Conservation (phyloP, 2,329 filamentous ascomycete species). For the Alternaria postmessia region DNA sequence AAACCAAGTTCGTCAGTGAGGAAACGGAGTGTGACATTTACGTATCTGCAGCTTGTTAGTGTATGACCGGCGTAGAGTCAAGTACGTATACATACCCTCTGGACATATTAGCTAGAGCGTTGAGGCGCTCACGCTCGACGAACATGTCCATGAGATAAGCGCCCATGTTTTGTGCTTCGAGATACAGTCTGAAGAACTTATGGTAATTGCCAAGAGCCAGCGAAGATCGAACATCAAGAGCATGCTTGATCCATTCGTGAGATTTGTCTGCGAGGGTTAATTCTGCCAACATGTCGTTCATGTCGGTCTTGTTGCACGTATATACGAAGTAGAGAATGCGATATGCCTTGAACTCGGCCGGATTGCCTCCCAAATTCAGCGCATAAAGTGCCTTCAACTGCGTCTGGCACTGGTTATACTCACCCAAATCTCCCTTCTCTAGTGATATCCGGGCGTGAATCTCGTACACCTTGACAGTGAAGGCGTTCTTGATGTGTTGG, state of each 20-base stretch:
- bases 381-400: conserved; percentile 92
- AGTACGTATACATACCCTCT: conserved; percentile 76
- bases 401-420: conserved; percentile 99
- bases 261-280: conserved; percentile 97
- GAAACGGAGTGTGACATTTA: conserved; percentile 87
- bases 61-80: background rate
- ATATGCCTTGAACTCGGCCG: conserved; percentile 97
- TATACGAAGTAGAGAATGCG: conserved; percentile 99
- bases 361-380: conserved; percentile 85
- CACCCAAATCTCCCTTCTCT: conserved; percentile 99
- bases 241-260: conserved; percentile 84
- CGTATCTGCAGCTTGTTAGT: conserved; percentile 76
- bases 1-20: conserved; percentile 96
- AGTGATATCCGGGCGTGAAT: conserved; percentile 96
- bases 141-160: conserved; percentile 99
- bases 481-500: conserved; percentile 94
- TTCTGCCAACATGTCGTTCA: conserved; percentile 98
- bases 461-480: conserved; percentile 96
- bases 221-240: conserved; percentile 87
- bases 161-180: conserved; percentile 95
- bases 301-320: conserved; percentile 95
- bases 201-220: conserved; percentile 96
- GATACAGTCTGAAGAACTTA: conserved; percentile 95
- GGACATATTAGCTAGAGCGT: conserved; percentile 90
- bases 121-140: conserved; percentile 88